Conservation (phyloP, 2,329 filamentous ascomycete genomes). For the Colletotrichum shisoi region DNA sequence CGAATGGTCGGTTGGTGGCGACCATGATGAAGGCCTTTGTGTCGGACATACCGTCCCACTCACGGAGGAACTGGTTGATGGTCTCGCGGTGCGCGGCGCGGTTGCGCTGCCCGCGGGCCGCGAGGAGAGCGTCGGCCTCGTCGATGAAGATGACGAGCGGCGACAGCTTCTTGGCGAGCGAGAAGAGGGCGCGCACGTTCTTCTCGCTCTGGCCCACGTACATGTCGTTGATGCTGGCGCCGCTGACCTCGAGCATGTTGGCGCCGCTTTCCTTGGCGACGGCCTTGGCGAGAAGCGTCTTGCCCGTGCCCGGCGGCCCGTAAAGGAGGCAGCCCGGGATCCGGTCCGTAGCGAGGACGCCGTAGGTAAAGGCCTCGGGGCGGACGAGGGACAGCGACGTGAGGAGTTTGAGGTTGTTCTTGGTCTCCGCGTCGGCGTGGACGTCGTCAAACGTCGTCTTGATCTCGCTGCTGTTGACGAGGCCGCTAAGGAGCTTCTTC, state of each 20-base stretch:
- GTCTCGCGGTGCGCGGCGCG: constrained; percentile 82
- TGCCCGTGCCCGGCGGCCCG: constrained; percentile 83
- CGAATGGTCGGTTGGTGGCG: constrained; percentile 93
- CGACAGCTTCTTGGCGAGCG: constrained; percentile 85
- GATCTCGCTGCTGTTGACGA: constrained; percentile 82
- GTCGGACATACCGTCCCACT: constrained; percentile 91
- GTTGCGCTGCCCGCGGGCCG: constrained; percentile 73
- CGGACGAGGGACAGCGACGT: constrained; percentile 86
- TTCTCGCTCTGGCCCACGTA: constrained; percentile 97
- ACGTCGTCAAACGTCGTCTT: constrained; percentile 88
- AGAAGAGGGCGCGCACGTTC: constrained; percentile 91
- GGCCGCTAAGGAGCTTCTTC: constrained; percentile 79
- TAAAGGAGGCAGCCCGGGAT: constrained; percentile 90
- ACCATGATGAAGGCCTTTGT: constrained; percentile 96
- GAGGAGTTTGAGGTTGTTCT: constrained; percentile 85
- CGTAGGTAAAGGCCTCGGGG: constrained; percentile 95
- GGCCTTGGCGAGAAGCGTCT: constrained; percentile 74
- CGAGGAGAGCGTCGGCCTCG: constrained; percentile 92
- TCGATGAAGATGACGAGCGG: constrained; percentile 97
- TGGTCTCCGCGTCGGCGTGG: constrained; percentile 80
- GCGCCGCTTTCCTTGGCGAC: constrained; percentile 73
- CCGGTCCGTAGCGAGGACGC: constrained; percentile 87
- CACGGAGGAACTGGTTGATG: constrained; percentile 94
- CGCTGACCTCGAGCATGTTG: constrained; percentile 85
- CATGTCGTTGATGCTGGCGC: constrained; percentile 93